Evolutionary conservation across 2,329 filamentous ascomycete species (phyloP).

Genomic region (Cladosporium colombiae): DNA sequence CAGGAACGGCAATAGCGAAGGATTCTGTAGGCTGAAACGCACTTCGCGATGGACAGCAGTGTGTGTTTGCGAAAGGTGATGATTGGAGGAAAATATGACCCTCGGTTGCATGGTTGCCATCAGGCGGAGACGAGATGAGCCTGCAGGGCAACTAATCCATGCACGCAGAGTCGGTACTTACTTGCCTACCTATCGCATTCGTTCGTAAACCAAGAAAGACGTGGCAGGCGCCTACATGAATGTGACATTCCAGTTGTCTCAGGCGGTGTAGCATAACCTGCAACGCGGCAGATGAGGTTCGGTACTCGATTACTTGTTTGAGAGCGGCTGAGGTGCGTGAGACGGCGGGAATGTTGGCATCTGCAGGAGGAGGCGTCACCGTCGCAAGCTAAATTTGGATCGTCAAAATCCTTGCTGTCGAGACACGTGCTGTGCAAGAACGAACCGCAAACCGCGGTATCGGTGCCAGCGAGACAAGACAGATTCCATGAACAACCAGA

Average conservation of each 20-base stretch:
- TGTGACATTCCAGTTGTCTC: neutral
- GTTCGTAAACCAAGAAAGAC: neutral
- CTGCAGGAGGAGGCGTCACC: slow-evolving; percentile 3
- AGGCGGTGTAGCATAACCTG: neutral
- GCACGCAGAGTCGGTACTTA: neutral
- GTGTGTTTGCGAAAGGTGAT: neutral
- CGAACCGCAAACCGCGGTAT: slow-evolving; percentile 2
- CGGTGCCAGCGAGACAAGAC: neutral
- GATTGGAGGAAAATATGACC: neutral
- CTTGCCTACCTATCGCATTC: neutral
- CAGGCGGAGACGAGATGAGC: neutral
- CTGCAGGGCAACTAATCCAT: neutral
- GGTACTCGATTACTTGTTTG: neutral
- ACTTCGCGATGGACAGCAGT: neutral
- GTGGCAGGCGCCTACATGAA: neutral
- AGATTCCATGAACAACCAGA: neutral
- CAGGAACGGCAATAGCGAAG: slow-evolving; percentile 1
- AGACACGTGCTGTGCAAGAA: neutral
- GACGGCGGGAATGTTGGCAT: neutral
- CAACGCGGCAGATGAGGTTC: neutral
- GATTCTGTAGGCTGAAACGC: slow-evolving; percentile 15
- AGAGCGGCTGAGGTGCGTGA: neutral
- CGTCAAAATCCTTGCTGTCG: slow-evolving; percentile 3
- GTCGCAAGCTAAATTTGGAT: slow-evolving; percentile 14
- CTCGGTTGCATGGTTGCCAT: neutral